These are phyloP conservation scores for Polyporus tsugae DNA, from an alignment of 1,284 basidiomycete species.

Conservation along the genomic window DNA sequence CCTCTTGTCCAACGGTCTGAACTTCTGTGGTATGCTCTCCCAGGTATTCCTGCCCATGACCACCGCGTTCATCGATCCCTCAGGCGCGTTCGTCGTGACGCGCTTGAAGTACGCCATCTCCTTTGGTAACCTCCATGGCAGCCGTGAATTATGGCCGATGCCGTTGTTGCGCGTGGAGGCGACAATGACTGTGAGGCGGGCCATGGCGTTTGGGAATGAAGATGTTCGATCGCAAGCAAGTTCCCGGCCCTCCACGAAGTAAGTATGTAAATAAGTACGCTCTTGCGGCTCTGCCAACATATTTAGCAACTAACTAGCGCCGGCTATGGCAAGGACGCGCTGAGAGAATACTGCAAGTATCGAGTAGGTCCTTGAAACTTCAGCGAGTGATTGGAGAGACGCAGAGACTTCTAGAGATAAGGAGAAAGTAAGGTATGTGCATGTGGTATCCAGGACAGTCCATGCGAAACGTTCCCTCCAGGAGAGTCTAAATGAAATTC, in stretches of 20 bases:
- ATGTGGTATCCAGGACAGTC: background rate
- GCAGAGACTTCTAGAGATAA: background rate
- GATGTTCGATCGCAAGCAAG: slow-evolving; percentile 3
- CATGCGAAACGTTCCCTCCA: background rate
- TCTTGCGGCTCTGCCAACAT: background rate
- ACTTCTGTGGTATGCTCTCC: slow-evolving; percentile 95
- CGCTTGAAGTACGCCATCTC: slow-evolving; percentile 96
- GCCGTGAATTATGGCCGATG: slow-evolving; percentile 79
- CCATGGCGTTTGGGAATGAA: slow-evolving; percentile 42
- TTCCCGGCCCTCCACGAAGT: too few relatives aligned
- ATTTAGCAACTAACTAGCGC: background rate
- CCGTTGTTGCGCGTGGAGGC: slow-evolving; percentile 90
- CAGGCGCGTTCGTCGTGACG: slow-evolving; percentile 72
- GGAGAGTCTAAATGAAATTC: background rate
- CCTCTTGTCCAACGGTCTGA: slow-evolving; percentile 83
- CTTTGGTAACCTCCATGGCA: slow-evolving; percentile 91
- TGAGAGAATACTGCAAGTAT: background rate
- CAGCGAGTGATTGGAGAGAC: background rate
- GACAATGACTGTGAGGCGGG: slow-evolving; percentile 87
- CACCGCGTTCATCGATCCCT: slow-evolving; percentile 75
- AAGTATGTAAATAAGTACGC: too few relatives aligned
- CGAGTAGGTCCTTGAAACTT: background rate
- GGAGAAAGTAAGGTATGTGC: background rate
- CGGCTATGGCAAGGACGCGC: background rate
- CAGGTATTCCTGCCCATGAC: slow-evolving; percentile 98